Conservation (phyloP, 805 yeast species). For the Candida succiphila region DNA sequence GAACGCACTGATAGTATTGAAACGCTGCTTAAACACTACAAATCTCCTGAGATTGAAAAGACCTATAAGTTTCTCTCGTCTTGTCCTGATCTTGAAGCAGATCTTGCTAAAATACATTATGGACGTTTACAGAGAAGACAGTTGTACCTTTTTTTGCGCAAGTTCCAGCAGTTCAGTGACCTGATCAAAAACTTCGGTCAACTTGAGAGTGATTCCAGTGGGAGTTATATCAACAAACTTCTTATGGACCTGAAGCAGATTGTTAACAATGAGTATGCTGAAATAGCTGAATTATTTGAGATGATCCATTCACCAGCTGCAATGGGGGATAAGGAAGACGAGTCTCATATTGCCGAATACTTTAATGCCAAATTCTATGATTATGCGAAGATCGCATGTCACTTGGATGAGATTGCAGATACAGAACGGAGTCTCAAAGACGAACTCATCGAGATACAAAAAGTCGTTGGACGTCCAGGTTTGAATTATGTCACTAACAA, state of each 20-base stretch:
- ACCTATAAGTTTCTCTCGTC: conserved; percentile 17
- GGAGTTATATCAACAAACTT: not conserved
- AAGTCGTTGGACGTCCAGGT: conserved; percentile 42
- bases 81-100: conserved; percentile 47
- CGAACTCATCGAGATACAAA: conserved; percentile 41
- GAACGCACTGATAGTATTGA: conserved; percentile 56
- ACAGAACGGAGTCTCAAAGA: conserved; percentile 39
- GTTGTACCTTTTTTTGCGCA: conserved; percentile 40
- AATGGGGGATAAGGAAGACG: conserved; percentile 35
- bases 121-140: conserved; percentile 51
- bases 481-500: conserved; percentile 45
- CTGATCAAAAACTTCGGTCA: conserved; percentile 12
- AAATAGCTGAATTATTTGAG: conserved; percentile 17
- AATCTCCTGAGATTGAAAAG: conserved; percentile 24
- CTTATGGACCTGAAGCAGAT: not conserved
- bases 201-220: not conserved
- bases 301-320: conserved; percentile 49
- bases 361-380: conserved; percentile 36
- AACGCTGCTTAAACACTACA: conserved; percentile 30
- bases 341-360: conserved; percentile 19
- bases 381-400: conserved; percentile 21
- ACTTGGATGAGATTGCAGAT: conserved; percentile 30
- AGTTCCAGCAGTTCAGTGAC: conserved; percentile 28
- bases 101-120: conserved; percentile 49
- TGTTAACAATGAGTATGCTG: not conserved